phyloP scores from a whole-genome alignment of 495 filamentous ascomycete species.

The Lophiotrema nucula region DNA sequence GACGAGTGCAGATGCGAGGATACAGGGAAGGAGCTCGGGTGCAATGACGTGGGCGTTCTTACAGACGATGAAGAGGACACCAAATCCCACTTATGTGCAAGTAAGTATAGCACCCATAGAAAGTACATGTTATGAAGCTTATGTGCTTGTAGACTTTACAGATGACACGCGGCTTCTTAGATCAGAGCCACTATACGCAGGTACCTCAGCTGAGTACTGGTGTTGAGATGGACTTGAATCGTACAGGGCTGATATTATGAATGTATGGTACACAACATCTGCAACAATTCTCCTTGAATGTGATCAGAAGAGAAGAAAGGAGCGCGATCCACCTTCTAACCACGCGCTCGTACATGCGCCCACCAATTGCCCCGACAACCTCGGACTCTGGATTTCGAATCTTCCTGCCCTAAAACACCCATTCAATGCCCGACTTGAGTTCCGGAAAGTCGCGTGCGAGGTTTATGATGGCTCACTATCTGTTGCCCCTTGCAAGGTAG shows the following conservation, averaged over 20 bases:
- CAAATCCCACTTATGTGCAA: conserved; percentile 53
- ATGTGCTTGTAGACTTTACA: conserved; percentile 36
- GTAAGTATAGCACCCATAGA: conserved; percentile 30
- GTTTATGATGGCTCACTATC: no score
- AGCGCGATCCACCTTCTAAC: no score
- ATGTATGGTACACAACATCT: no score
- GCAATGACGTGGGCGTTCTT: conserved; percentile 63
- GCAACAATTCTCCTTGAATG: no score
- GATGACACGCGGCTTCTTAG: conserved; percentile 49
- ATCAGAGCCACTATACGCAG: conserved; percentile 50
- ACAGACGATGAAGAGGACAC: conserved; percentile 50
- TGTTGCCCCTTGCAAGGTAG: no score
- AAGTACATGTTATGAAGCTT: conserved; percentile 34
- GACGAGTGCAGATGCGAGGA: conserved; percentile 59
- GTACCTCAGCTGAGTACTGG: conserved; percentile 48
- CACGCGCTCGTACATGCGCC: no score
- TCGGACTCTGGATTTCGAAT: no score
- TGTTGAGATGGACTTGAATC: conserved; percentile 19
- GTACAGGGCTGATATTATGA: conserved; percentile 13
- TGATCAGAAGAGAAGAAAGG: no score
- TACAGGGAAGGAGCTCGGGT: conserved; percentile 48
- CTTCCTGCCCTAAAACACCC: no score
- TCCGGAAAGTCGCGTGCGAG: no score
- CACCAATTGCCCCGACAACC: no score
- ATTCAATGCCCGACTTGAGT: no score